Base-by-base conservation (phyloP, 108 stramenopile genomes). In the Cylindrotheca fusiformis region DNA sequence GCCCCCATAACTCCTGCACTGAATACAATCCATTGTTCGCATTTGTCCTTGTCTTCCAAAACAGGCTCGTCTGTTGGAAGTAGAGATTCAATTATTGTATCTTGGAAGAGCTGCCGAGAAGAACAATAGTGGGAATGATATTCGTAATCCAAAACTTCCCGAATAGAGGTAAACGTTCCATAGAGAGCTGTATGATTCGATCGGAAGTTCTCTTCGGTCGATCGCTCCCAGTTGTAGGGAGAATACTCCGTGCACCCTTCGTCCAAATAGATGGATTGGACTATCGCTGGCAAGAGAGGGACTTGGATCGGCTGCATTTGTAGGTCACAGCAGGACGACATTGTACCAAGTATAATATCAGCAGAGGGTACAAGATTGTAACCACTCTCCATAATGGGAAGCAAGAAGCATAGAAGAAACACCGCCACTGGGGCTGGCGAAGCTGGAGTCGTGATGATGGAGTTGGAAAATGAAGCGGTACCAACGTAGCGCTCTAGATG, bases 1-100 rank as follows among this genome's bases (percentile, higher is more conserved):
- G 86, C 86, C 26, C 93, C 89, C 87, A 90, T 90, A n/a, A 78
- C 86, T 5, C 92, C 92, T 23, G 91, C 91, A 52, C 88, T 93
- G 57, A 86, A 90, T 24, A 86, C 81, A 22, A 71, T 56, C 80
- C 80, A 82, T 2, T 63, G 80, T 17, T 61, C 17, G 18, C 58
- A 46, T 32, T 32, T 45, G 2, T 36, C 50, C 27, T 4, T 49
- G 28, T 29, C 49, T 25, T 62, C 59, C n/a, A n/a, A n/a, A 2
- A n/a, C 32, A 28, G 27, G 52, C 1, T 53, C 5, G 31, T 32
- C 49, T 8, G 32, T 30, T 14, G 55, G 48, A 24, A 77, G 51
- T 6, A 68, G 21, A 8, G 58, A 66, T 3, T 47, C 44, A 32
- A 85, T 69, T 24, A 81, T 71, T 3, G 58, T 24, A 65, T 86